phyloP scores from a whole-genome alignment of 2,329 filamentous ascomycete species.

The Venturia carpophila region DNA sequence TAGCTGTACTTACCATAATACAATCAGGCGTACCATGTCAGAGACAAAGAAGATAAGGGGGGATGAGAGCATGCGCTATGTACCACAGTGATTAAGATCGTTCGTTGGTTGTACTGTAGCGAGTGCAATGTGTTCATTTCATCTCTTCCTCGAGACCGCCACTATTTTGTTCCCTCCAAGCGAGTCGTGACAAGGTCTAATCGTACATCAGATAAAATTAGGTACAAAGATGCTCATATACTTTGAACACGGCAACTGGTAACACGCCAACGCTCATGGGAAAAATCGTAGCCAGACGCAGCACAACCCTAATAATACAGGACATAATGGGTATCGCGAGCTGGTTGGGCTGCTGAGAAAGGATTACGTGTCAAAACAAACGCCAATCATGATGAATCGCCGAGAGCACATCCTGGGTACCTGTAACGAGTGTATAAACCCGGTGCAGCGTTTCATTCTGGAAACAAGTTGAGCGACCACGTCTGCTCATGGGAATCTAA shows the following conservation, averaged over 20 bases:
- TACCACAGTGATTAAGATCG: too few relatives aligned
- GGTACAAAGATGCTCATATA: background rate
- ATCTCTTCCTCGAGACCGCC: background rate
- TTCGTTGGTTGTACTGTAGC: background rate
- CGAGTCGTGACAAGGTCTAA: background rate
- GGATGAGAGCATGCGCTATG: too few relatives aligned
- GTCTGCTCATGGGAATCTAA: background rate
- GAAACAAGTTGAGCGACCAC: constrained; percentile 7
- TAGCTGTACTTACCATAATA: background rate
- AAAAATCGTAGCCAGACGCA: background rate
- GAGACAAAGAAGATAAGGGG: background rate
- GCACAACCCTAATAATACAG: constrained; percentile 10
- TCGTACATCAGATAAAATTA: background rate
- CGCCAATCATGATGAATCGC: constrained; percentile 11
- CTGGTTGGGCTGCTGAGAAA: constrained; percentile 2
- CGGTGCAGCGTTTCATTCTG: background rate
- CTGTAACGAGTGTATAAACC: constrained; percentile 22
- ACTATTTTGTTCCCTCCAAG: background rate
- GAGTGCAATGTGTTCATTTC: background rate
- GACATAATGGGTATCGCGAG: constrained; percentile 14
- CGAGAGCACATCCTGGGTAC: constrained; percentile 19
- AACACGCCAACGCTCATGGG: background rate
- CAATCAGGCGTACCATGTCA: background rate
- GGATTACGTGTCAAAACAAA: background rate
- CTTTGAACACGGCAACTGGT: background rate